Base-by-base conservation (phyloP, 2,329 filamentous ascomycete genomes). In the Dissoconium aciculare region DNA sequence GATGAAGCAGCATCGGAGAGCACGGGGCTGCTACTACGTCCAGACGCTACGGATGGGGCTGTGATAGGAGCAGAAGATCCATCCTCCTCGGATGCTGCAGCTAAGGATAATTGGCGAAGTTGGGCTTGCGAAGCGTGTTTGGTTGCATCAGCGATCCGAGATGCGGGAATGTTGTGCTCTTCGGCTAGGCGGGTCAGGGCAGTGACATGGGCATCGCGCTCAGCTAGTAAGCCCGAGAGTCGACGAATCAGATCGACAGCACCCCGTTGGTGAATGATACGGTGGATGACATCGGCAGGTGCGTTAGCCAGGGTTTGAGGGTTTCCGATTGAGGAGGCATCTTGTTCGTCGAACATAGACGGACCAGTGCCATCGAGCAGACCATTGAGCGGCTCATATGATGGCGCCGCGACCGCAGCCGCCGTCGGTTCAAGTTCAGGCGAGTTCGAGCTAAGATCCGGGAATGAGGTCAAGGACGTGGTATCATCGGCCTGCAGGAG, bases 191-290 rank as follows among this genome's bases (percentile, higher is more conserved):
- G 40, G 15, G 44, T 51, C 29, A 53, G 35, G 8, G 49, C 50
- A 9, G 49, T 52, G 13, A 53, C 45, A 34, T 51, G 48, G 6
- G 50, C 50, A 42, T 53, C 50, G 14, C 50, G 36, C 36, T 51
- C 43, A 10, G 50, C 50, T 12, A 53, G 36, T 16, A 49, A 32
- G 5, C 35, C 37, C 5, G 47, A 39, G 25, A 53, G 32, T 21
- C 47, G 39, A 15, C 43, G 34, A n/a, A 51, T 42, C 6, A 53
- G 35, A 5, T 42, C 39, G 15, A 46, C 40, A 5, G 48, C 49
- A 15, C 50, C 50, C 6, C 45, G 41, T 15, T 50, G 49, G 19
- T 47, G 41, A 11, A 53, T 38, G 8, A 53, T 36, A 19, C 36
- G 35, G 27, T 45, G 33, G 3, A 52, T 32, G 4, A 45, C 41